Evolutionary conservation across 1,284 basidiomycete species (phyloP).

Genomic region (Cryptococcus sp.): DNA sequence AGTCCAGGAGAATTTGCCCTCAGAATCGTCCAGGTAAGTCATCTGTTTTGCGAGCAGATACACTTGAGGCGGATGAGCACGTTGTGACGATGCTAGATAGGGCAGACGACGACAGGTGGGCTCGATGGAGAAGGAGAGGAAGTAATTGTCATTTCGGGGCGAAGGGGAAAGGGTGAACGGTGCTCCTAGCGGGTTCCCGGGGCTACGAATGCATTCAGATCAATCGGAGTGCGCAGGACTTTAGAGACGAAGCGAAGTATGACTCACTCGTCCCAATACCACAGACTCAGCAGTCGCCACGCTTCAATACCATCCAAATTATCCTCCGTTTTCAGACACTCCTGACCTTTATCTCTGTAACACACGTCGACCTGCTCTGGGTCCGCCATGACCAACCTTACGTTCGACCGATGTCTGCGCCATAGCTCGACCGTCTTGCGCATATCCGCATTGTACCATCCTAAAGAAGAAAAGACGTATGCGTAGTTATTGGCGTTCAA

Average conservation of each 20-base stretch:
- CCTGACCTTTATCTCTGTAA: constrained; percentile 20
- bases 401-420: constrained; percentile 30
- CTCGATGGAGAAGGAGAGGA: constrained; percentile 53
- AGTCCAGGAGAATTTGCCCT: constrained; percentile 34
- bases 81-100: constrained; percentile 18
- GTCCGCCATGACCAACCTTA: constrained; percentile 37
- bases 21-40: constrained; percentile 34
- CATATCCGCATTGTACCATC: constrained; percentile 41
- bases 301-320: constrained; percentile 44
- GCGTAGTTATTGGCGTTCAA: constrained; percentile 40
- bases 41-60: constrained; percentile 51
- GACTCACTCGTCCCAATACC: constrained; percentile 50
- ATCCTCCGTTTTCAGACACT: constrained; percentile 35
- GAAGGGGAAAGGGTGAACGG: constrained; percentile 52
- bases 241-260: neutral
- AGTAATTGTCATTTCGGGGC: constrained; percentile 39
- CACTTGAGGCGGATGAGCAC: constrained; percentile 34
- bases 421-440: constrained; percentile 36
- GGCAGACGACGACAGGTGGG: constrained; percentile 39
- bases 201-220: constrained; percentile 9
- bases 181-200: constrained; percentile 46
- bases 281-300: constrained; percentile 50
- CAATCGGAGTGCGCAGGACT: no score
- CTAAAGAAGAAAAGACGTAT: constrained; percentile 37
- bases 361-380: constrained; percentile 35